A percentile compares a stretch with the other conserved stretches of the same genome.
Conservation (phyloP, 768 basidiomycete species). For the Russula sp. region DNA sequence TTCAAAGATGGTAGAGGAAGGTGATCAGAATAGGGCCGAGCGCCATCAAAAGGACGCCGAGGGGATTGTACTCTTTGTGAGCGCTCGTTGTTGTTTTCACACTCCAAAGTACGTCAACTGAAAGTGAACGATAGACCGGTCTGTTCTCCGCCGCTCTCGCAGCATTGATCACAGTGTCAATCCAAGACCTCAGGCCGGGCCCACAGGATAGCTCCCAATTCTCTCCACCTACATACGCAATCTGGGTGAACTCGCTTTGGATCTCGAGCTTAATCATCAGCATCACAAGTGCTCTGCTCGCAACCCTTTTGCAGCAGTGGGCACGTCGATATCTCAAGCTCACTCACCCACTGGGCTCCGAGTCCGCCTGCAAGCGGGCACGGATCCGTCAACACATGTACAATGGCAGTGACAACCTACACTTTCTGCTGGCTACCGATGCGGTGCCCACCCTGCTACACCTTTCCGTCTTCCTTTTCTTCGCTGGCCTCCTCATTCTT, state of each 20-base stretch:
- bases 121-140: not conserved
- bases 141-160: not conserved
- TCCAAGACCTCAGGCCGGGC: not conserved
- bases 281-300: not conserved
- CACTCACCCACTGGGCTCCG: not conserved
- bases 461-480: too few relatives aligned
- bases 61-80: slow-evolving; percentile 3
- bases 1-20: not conserved
- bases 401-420: not conserved
- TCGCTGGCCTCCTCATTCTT: too few relatives aligned
- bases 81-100: not conserved
- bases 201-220: not conserved
- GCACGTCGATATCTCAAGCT: not conserved
- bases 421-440: too few relatives aligned
- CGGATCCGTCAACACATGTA: not conserved
- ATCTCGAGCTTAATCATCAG: slow-evolving; percentile 1
- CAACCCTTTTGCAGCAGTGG: slow-evolving; percentile 2
- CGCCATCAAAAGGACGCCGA: not conserved
- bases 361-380: not conserved
- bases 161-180: not conserved
- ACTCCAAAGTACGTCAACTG: not conserved
- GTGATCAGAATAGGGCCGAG: not conserved
- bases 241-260: slow-evolving; percentile 8
- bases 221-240: not conserved
- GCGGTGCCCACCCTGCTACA: too few relatives aligned